phyloP scores from a whole-genome alignment of 2,329 filamentous ascomycete species.

The Delphinella strobiligena region DNA sequence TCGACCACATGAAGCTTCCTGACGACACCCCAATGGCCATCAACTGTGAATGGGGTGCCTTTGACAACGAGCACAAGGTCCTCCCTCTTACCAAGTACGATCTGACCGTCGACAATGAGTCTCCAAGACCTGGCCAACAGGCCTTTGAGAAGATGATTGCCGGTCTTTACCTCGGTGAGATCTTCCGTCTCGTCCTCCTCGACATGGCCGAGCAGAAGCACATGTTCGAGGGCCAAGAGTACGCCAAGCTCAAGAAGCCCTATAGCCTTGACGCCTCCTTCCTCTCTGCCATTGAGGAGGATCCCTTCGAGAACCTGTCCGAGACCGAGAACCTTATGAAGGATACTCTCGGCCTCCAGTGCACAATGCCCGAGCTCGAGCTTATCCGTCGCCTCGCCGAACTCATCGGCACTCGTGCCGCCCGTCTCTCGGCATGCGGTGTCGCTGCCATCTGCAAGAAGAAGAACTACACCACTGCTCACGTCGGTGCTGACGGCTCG shows the following conservation, averaged over 20 bases:
- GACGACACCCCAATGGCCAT: conserved; percentile 78
- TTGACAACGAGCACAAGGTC: conserved; percentile 85
- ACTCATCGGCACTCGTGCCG: conserved; percentile 87
- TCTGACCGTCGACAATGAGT: conserved; percentile 29
- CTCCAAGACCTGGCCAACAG: conserved; percentile 33
- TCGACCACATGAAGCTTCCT: conserved; percentile 80
- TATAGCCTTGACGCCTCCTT: conserved; percentile 91
- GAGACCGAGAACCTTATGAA: conserved; percentile 78
- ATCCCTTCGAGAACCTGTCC: conserved; percentile 88
- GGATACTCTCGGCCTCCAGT: conserved; percentile 58
- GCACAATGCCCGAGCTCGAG: conserved; percentile 70
- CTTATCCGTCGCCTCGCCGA: conserved; percentile 81
- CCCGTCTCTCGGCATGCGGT: conserved; percentile 85
- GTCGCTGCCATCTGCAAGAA: conserved; percentile 95
- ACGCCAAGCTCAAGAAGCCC: conserved; percentile 66
- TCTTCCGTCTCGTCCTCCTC: conserved; percentile 32
- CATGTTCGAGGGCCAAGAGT: conserved; percentile 77
- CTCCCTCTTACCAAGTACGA: conserved; percentile 66
- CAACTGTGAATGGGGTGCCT: conserved; percentile 96
- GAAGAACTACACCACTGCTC: conserved; percentile 77
- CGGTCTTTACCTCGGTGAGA: conserved; percentile 33
- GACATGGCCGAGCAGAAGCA: conserved; percentile 48
- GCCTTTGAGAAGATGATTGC: conserved; percentile 35
- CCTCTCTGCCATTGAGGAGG: conserved; percentile 84
- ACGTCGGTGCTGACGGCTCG: conserved; percentile 91